A percentile compares a stretch with the other conserved stretches of the same genome.
These are phyloP conservation scores for Tillandsia fasciculata DNA, from an alignment of 176 grass and related monocot species.

Conservation along the genomic window DNA sequence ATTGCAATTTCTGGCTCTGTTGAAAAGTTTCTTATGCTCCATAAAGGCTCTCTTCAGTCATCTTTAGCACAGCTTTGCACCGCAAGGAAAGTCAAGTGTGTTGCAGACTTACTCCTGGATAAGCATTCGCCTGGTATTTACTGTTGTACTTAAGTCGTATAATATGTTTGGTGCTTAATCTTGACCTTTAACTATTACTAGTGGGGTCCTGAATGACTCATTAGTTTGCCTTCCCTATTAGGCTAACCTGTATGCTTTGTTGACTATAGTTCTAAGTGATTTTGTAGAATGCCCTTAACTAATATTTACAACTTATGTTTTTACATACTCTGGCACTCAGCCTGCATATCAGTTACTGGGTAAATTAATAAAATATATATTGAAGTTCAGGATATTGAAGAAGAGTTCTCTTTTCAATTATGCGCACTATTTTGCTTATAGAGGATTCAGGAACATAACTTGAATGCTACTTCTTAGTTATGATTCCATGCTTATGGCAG, in stretches of 20 bases:
- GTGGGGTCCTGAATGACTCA: too few relatives aligned
- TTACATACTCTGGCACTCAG: background rate
- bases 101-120: slow-evolving; percentile 52
- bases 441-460: background rate
- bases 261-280: background rate
- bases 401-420: background rate
- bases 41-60: slow-evolving; percentile 45
- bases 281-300: too few relatives aligned
- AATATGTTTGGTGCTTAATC: too few relatives aligned
- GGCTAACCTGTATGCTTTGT: background rate
- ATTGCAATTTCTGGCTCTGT: slow-evolving; percentile 40
- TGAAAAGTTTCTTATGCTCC: slow-evolving; percentile 54
- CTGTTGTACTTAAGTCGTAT: background rate
- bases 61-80: slow-evolving; percentile 56
- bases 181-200: too few relatives aligned
- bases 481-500: background rate
- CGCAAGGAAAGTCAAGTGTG: slow-evolving; percentile 41
- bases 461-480: background rate
- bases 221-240: too few relatives aligned
- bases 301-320: too few relatives aligned
- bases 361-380: too few relatives aligned
- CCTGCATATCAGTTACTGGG: background rate
- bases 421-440: background rate
- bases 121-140: slow-evolving; percentile 34
- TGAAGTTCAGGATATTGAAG: too few relatives aligned